These are phyloP conservation scores for Taphrina sp. DNA, from an alignment of 1,139 yeast species.

Conservation along the genomic window DNA sequence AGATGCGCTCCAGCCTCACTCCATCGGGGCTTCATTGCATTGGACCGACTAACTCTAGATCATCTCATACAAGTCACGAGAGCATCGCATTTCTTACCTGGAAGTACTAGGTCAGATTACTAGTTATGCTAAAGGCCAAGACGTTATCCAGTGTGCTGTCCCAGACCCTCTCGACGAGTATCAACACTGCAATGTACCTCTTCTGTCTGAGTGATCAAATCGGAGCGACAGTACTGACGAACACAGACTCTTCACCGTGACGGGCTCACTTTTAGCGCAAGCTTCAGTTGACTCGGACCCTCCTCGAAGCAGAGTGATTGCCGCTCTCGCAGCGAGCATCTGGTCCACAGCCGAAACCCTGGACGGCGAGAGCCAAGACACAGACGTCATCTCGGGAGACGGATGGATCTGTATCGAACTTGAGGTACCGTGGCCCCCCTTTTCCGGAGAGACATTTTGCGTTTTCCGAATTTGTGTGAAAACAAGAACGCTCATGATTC, in stretches of 20 bases:
- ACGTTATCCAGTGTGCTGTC: slow-evolving; percentile 12
- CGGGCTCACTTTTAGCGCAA: slow-evolving; percentile 13
- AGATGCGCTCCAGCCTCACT: too few species aligned
- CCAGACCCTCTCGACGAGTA: slow-evolving; percentile 1
- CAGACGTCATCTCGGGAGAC: neutral
- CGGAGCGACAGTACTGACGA: too few species aligned
- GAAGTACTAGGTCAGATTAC: too few species aligned
- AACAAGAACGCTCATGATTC: too few species aligned
- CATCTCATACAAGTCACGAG: too few species aligned
- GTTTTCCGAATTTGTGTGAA: too few species aligned
- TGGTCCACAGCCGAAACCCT: slow-evolving; percentile 6
- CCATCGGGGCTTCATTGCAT: too few species aligned
- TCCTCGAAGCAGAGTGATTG: slow-evolving; percentile 7
- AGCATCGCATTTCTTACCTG: too few species aligned
- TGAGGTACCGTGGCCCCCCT: too few species aligned
- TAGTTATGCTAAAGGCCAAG: slow-evolving; percentile 11
- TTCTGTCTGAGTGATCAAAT: neutral
- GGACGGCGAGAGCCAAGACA: neutral
- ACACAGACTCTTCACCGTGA: slow-evolving; percentile 7
- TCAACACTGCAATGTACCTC: neutral
- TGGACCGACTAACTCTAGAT: too few species aligned
- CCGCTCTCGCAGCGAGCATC: slow-evolving; percentile 16
- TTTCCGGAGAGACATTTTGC: too few species aligned
- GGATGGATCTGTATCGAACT: slow-evolving; percentile 6
- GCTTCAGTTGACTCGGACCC: neutral